Evolutionary conservation across 495 filamentous ascomycete species (phyloP).

Genomic region (Parachaetomium inaequale): DNA sequence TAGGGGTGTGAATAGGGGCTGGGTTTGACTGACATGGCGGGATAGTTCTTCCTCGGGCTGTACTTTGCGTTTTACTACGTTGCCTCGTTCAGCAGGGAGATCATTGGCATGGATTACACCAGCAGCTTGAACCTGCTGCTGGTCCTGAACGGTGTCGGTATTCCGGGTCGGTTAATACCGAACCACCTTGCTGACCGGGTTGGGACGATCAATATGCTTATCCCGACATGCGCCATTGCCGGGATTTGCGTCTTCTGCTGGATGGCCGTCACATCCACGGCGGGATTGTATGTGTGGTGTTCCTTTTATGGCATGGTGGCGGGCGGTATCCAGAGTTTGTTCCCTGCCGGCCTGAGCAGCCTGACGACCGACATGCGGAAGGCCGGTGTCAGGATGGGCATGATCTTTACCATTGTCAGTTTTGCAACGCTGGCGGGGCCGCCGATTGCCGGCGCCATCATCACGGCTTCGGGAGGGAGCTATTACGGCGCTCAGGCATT

Average conservation of each 20-base stretch:
- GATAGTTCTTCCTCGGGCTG: slow-evolving; percentile 62
- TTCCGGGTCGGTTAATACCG: slow-evolving; percentile 62
- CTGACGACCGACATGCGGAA: slow-evolving; percentile 62
- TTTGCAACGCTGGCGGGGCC: slow-evolving; percentile 71
- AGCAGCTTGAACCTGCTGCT: slow-evolving; percentile 64
- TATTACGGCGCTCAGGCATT: slow-evolving; percentile 65
- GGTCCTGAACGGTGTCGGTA: slow-evolving; percentile 67
- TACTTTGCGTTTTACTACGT: slow-evolving; percentile 80
- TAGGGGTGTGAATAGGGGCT: not conserved
- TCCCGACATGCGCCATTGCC: slow-evolving; percentile 50
- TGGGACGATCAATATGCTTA: slow-evolving; percentile 59
- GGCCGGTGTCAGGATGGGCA: slow-evolving; percentile 70
- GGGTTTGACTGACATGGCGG: slow-evolving; percentile 40
- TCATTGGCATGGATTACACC: slow-evolving; percentile 45
- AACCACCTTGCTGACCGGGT: slow-evolving; percentile 60
- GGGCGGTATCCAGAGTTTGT: slow-evolving; percentile 65
- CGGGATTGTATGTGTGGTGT: slow-evolving; percentile 57
- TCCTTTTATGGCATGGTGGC: slow-evolving; percentile 63
- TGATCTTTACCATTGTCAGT: slow-evolving; percentile 72
- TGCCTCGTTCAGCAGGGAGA: slow-evolving; percentile 52
- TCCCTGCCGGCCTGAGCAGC: slow-evolving; percentile 59
- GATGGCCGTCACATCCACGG: slow-evolving; percentile 52
- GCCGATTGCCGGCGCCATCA: slow-evolving; percentile 67
- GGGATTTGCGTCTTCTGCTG: slow-evolving; percentile 59
- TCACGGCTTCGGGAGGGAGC: slow-evolving; percentile 50